Conservation (phyloP, 1,139 yeast species). For the Suhomyces maxii region DNA sequence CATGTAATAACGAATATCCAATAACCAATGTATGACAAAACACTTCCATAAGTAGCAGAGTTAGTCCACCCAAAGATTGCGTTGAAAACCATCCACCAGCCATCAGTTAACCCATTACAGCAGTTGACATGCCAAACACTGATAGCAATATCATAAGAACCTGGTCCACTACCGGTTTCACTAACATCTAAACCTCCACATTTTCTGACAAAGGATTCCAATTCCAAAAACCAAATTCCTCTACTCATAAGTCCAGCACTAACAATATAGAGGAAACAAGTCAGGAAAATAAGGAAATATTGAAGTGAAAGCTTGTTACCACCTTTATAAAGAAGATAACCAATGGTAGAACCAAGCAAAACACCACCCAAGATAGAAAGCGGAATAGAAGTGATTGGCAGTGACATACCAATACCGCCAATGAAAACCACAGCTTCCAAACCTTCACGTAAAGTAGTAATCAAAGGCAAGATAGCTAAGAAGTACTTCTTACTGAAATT, state of each 20-base stretch:
- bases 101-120: slow-evolving; percentile 47
- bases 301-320: slow-evolving; percentile 46
- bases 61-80: slow-evolving; percentile 52
- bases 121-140: slow-evolving; percentile 55
- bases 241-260: slow-evolving; percentile 49
- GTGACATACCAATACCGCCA: slow-evolving; percentile 48
- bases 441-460: slow-evolving; percentile 51
- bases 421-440: slow-evolving; percentile 50
- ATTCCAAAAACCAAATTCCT: slow-evolving; percentile 49
- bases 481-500: slow-evolving; percentile 34
- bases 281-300: slow-evolving; percentile 40
- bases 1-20: slow-evolving; percentile 35
- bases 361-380: slow-evolving; percentile 38
- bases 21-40: slow-evolving; percentile 36
- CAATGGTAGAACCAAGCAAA: slow-evolving; percentile 34
- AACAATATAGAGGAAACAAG: slow-evolving; percentile 44
- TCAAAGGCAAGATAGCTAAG: slow-evolving; percentile 44
- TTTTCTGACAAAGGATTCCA: slow-evolving; percentile 39
- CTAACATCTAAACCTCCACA: slow-evolving; percentile 49
- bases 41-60: slow-evolving; percentile 50
- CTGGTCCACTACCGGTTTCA: slow-evolving; percentile 52
- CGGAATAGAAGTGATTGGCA: slow-evolving; percentile 40
- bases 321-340: slow-evolving; percentile 39
- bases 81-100: slow-evolving; percentile 50
- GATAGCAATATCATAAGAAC: slow-evolving; percentile 42